A percentile compares a stretch with the other conserved stretches of the same genome.
phyloP scores from a whole-genome alignment of 2,329 filamentous ascomycete genomes.

The Phyllosticta citribraziliensis region DNA sequence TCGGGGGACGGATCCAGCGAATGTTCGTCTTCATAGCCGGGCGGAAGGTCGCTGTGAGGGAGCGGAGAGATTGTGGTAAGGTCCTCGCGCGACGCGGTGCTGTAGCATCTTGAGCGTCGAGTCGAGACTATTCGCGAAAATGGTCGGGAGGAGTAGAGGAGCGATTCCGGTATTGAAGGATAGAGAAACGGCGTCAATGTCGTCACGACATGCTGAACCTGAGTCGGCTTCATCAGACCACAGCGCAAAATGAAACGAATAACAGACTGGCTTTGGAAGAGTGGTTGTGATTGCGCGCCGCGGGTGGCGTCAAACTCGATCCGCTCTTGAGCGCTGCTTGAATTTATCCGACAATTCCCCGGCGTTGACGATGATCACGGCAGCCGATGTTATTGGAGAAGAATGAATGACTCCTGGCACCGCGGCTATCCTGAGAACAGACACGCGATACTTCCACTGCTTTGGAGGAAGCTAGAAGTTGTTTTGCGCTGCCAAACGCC shows the following conservation, averaged over 20 bases:
- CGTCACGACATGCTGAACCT: constrained; percentile 7
- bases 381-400: too few relatives aligned
- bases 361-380: too few relatives aligned
- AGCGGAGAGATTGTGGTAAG: neutral
- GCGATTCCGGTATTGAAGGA: constrained; percentile 28
- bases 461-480: too few relatives aligned
- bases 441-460: too few relatives aligned
- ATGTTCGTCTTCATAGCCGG: constrained; percentile 9
- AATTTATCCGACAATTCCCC: too few relatives aligned
- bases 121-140: constrained; percentile 5
- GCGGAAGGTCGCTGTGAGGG: neutral
- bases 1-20: constrained; percentile 68
- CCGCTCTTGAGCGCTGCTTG: neutral
- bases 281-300: neutral
- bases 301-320: neutral
- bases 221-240: constrained; percentile 6
- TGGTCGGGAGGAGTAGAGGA: constrained; percentile 4
- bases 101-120: constrained; percentile 21
- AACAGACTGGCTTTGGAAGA: neutral
- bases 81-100: constrained; percentile 12
- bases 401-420: neutral
- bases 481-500: too few relatives aligned
- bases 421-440: neutral
- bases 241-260: neutral
- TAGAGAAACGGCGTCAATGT: constrained; percentile 38